Evolutionary conservation across 176 grass and related monocot genomes (phyloP), one percentile per base, ranked within the genome.

Genomic region (Oryza brachyantha): DNA sequence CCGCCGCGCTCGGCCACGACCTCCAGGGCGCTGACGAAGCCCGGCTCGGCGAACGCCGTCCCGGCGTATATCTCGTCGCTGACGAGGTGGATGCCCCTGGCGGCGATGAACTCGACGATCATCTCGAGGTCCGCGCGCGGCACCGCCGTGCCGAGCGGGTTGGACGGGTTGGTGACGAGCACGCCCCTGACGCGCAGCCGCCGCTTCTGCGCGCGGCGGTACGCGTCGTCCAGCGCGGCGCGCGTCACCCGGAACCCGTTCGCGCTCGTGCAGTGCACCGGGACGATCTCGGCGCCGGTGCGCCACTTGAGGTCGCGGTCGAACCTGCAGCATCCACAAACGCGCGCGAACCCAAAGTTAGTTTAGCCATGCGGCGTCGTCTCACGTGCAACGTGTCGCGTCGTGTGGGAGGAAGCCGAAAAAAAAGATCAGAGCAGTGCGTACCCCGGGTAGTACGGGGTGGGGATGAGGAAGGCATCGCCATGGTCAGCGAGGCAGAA

Each of bases 301-400:
- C 95, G 83, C 95, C 95, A 98, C 87, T 98, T 98, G 29, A 98
- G 92, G 62, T 98, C 95, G 5, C 95, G 84, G 63, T 98, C 95
- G 62, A 98, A 98, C n/a, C 95, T 98, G 89, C 42, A 67, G 52
- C 28, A 16, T 3, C 29, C 3, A 32, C 31, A n/a, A 32, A 32
- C 31, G 31, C 31, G 31, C 31, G 31, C 31, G 3, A 32, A 32
- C 1, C 31, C 31, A 32, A 32, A 32, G 31, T 36, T 36, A 36
- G 6, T 4, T 32, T 45, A 45, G 13, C 42, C 42, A 45, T 45
- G 42, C 42, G 42, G n/a, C n/a, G n/a, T n/a, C n/a, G n/a, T n/a
- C n/a, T 4, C 13, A 45, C 42, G 16, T 45, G 42, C 42, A 45
- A 45, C 42, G 46, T 50, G 73, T 29, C 13, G 32, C 83, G 8